A percentile compares a stretch with the other conserved stretches of the same genome.
Evolutionary conservation across 129 eudicot species (phyloP).

Genomic region (Artemisia tridentata): DNA sequence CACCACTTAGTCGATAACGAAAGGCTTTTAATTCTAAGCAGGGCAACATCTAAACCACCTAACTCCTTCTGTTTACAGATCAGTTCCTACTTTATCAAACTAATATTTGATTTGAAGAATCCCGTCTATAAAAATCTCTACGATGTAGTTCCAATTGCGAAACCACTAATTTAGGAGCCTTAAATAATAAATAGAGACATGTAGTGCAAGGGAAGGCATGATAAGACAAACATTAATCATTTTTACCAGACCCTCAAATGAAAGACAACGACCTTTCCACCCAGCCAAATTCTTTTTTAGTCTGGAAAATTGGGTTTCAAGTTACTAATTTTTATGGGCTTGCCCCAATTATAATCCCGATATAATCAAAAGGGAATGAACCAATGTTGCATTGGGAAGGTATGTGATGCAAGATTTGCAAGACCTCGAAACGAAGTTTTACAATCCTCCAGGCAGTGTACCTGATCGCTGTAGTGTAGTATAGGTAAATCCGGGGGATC

Average conservation of each 20-base stretch:
- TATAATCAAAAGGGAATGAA: no score
- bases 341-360: no score
- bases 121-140: neutral
- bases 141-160: neutral
- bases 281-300: no score
- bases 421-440: accelerated
- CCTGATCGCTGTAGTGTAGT: accelerated
- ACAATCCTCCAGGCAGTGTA: no score
- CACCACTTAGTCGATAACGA: neutral
- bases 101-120: no score
- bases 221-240: neutral
- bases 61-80: neutral
- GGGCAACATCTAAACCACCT: neutral
- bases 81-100: neutral
- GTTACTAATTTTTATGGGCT: no score
- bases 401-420: no score
- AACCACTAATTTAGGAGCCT: neutral
- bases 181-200: neutral
- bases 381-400: no score
- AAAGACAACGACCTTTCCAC: no score
- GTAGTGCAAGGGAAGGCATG: neutral
- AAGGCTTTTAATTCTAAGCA: neutral
- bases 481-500: no score
- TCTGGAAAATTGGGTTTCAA: no score
- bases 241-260: no score